Evolutionary conservation across 2,329 filamentous ascomycete genomes (phyloP), one percentile per base, ranked within the genome.

Genomic region (Macrophomina pseudophaseolina): DNA sequence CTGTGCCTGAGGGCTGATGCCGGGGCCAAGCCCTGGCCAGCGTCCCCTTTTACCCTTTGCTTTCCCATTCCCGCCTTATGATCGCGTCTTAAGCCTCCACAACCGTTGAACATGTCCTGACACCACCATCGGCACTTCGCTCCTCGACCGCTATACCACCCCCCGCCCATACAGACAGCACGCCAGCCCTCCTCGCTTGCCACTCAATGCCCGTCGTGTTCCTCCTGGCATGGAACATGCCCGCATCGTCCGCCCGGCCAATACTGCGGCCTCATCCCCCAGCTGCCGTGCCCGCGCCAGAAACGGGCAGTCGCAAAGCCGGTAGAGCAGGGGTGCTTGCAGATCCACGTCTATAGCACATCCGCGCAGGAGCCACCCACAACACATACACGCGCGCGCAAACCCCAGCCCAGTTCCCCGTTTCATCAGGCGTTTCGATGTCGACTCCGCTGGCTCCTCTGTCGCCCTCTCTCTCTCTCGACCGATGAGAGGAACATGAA

Each of bases 51-150:
- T 48, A 18, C 30, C 23, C 38, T 32, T 44, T 44, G 38, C n/a
- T 44, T 35, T 60, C 30, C 44, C 32, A 18, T 54, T 35, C 16
- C 52, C 52, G 52, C 52, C 32, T 38, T 60, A 60, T 48, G 42
- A 60, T 33, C 58, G 58, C 58, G 49, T 60, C 58, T 60, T 60
- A 60, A 60, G 58, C 58, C 58, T 60, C 58, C 58, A 60, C 56
- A 60, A 23, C 56, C 40, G 40, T 60, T 23, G 18, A 44, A 60
- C 56, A 60, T 60, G 56, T 46, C 56, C 56, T 60, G 56, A 58
- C 56, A 48, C 40, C 28, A 33, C 28, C 23, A 18, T 59, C 40
- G 53, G 33, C 38, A 38, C 38, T 59, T 28, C 18, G 28, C 14
- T 35, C 9, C 33, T 14, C 33, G 5, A 9, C 28, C n/a, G 23